Evolutionary conservation across 192 early-diverging fungal species (phyloP).

Genomic region (Coemansia sp.): DNA sequence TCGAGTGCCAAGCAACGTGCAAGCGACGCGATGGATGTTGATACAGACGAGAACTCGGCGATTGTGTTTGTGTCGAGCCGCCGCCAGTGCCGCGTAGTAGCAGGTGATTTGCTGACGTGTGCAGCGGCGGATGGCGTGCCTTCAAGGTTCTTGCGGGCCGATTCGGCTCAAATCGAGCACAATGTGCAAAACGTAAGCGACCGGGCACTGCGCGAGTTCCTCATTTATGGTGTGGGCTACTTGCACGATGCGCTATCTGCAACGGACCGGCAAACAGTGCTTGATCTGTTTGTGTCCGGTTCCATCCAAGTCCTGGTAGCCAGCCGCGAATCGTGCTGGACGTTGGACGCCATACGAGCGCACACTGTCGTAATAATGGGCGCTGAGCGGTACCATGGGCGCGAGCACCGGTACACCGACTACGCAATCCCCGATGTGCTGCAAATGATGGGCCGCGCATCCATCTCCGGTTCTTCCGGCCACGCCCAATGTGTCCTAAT

Average conservation of each 20-base stretch:
- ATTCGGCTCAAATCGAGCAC: slow-evolving; percentile 58
- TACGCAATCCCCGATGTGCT: slow-evolving; percentile 93
- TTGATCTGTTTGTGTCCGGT: slow-evolving; percentile 67
- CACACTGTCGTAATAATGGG: slow-evolving; percentile 93
- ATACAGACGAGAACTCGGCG: slow-evolving; percentile 49
- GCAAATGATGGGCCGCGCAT: slow-evolving; percentile 96
- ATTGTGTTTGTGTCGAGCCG: slow-evolving; percentile 93
- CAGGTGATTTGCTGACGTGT: slow-evolving; percentile 78
- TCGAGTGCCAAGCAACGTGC: neutral
- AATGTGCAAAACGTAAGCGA: slow-evolving; percentile 69
- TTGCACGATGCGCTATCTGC: slow-evolving; percentile 87
- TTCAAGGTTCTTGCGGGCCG: slow-evolving; percentile 68
- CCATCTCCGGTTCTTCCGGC: slow-evolving; percentile 19
- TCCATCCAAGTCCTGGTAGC: slow-evolving; percentile 89
- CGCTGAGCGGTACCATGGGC: slow-evolving; percentile 90
- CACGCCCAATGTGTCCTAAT: slow-evolving; percentile 76
- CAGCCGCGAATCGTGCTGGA: slow-evolving; percentile 90
- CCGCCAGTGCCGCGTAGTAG: slow-evolving; percentile 84
- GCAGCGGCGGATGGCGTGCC: slow-evolving; percentile 74
- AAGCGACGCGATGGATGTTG: slow-evolving; percentile 3
- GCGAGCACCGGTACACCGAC: slow-evolving; percentile 94
- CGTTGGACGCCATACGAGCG: slow-evolving; percentile 67
- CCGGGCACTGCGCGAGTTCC: slow-evolving; percentile 62
- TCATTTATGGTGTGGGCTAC: slow-evolving; percentile 82
- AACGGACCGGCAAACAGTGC: slow-evolving; percentile 70